Conservation (phyloP, 2,329 filamentous ascomycete species). For the Calonectria multiphialidica region DNA sequence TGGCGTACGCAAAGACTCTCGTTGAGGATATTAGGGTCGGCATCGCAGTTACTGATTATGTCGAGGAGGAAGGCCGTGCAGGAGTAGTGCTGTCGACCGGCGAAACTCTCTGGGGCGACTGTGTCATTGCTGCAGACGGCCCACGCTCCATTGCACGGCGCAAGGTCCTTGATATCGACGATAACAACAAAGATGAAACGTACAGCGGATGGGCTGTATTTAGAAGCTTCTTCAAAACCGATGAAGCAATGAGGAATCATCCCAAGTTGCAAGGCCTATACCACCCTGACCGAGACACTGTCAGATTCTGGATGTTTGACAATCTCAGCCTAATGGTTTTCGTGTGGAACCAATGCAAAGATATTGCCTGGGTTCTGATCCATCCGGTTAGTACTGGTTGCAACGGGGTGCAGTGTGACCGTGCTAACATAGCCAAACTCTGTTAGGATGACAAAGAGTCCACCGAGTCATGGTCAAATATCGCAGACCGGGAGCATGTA, state of each 20-base stretch:
- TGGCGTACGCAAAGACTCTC: slow-evolving; percentile 16
- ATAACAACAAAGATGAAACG: background rate
- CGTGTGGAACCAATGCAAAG: slow-evolving; percentile 20
- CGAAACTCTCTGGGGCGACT: slow-evolving; percentile 24
- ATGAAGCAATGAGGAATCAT: background rate
- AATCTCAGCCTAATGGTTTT: slow-evolving; percentile 22
- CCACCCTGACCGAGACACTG: slow-evolving; percentile 10
- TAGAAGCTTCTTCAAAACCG: slow-evolving; percentile 21
- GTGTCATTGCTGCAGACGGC: slow-evolving; percentile 21
- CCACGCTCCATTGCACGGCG: slow-evolving; percentile 18
- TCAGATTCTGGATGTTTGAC: slow-evolving; percentile 26
- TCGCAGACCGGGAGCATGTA: slow-evolving; percentile 15
- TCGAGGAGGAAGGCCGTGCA: slow-evolving; percentile 8
- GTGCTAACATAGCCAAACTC: background rate
- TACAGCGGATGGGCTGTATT: slow-evolving; percentile 20
- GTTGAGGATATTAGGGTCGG: slow-evolving; percentile 21
- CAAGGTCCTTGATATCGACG: slow-evolving; percentile 10
- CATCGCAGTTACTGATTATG: slow-evolving; percentile 12
- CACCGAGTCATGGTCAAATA: slow-evolving; percentile 23
- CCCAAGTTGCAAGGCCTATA: background rate
- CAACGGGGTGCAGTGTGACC: background rate
- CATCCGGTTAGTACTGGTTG: slow-evolving; percentile 14
- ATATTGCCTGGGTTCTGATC: slow-evolving; percentile 22
- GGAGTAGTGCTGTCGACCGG: slow-evolving; percentile 15
- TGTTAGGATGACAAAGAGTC: slow-evolving; percentile 24